Percentiles rank a stretch among this genome's conserved stretches.
Conservation (phyloP, 345 rosid species). For the Aurinia saxatilis region DNA sequence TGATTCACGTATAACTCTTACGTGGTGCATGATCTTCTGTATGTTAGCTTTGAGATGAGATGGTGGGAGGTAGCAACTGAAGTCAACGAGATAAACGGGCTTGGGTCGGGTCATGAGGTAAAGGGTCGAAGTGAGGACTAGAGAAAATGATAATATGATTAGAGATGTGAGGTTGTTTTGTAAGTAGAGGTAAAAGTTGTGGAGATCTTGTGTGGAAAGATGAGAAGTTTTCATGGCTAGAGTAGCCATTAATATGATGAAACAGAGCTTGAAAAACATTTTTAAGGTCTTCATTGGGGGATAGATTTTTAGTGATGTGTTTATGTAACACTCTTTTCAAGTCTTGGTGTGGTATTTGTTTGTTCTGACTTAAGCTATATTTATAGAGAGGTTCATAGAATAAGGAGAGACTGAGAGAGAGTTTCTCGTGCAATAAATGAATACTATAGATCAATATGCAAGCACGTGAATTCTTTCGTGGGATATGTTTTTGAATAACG, state of each 20-base stretch:
- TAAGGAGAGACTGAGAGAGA: neutral
- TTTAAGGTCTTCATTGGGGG: conserved; percentile 3
- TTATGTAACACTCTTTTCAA: neutral
- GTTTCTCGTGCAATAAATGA: conserved; percentile 1
- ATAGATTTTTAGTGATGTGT: neutral
- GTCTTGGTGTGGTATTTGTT: conserved; percentile 8
- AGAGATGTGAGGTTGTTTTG: conserved; percentile 19
- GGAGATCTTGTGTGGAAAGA: conserved; percentile 25
- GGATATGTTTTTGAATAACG: neutral
- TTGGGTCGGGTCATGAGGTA: conserved; percentile 19
- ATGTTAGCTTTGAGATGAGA: conserved; percentile 23
- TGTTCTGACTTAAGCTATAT: conserved; percentile 10
- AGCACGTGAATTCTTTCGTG: neutral
- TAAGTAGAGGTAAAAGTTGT: conserved; percentile 12
- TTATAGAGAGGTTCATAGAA: conserved; percentile 20
- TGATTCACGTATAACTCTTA: conserved; percentile 8
- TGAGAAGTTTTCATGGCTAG: conserved; percentile 4
- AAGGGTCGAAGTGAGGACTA: neutral
- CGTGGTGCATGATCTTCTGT: conserved; percentile 20
- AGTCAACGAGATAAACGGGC: conserved; percentile 27
- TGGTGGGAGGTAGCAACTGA: conserved; percentile 28
- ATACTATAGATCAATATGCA: neutral
- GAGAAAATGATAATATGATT: neutral
- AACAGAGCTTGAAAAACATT: conserved; percentile 7
- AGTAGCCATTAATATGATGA: neutral